Evolutionary conservation across 2,329 filamentous ascomycete species (phyloP), one percentile per base, ranked within the genome.

Genomic region (Ophiostoma australiae): DNA sequence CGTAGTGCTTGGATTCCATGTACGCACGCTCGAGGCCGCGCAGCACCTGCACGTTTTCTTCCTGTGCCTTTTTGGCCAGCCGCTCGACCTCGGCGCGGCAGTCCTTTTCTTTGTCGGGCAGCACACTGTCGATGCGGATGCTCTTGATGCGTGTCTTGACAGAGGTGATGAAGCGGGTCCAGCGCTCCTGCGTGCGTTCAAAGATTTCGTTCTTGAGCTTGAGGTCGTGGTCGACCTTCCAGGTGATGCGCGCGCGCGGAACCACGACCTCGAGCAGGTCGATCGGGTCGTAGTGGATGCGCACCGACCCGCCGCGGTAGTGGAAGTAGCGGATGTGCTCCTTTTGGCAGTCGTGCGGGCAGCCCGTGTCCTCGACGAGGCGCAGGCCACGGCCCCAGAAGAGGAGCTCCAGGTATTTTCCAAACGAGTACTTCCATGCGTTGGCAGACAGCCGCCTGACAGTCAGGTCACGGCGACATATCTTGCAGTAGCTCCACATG

Each of bases 371-470:
- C 37, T 89, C 88, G 74, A 87, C 89, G 75, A 90, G 88, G 77
- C 89, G 91, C 68, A 98, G 82, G 52, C 92, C 91, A 61, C 88
- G 91, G 77, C 94, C 94, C 94, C 94, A 99, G 79, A 98, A 98
- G 2, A 94, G 93, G 23, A 99, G 84, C 80, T 99, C 95, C n/a
- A 99, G 84, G 77, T 98, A 99, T 80, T 99, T 99, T 13, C 93
- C 95, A 77, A 99, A 97, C 0, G 95, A 99, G 79, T 99, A 99
- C 78, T 96, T 97, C 91, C 93, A 99, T 0, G 94, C 96, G 76
- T 89, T 93, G 71, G 93, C 89, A 0, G 94, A 97, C 93, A 99
- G 97, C 41, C 90, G 89, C 75, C 92, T 91, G 67, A 94, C 89
- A 55, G 93, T 91, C 0, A 94, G 97, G 78, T 98, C 94, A 75